These are phyloP conservation scores for Ramularia endophylla DNA, from an alignment of 2,329 filamentous ascomycete species.

Conservation along the genomic window DNA sequence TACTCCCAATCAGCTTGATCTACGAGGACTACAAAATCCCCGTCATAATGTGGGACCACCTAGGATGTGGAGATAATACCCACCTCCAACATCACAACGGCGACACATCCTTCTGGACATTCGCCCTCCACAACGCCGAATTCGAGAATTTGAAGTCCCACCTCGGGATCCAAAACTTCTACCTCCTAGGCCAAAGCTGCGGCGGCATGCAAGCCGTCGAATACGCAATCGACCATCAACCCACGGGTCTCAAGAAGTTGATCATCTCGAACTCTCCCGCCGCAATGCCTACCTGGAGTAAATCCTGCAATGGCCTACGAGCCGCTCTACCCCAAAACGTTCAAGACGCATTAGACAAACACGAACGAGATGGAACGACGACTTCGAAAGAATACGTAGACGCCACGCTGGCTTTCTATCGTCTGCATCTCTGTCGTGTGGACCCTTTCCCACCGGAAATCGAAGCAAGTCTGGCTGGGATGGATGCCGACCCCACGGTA, in stretches of 20 bases:
- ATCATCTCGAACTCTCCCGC: conserved; percentile 28
- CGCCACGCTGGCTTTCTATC: conserved; percentile 24
- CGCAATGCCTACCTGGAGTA: conserved; percentile 23
- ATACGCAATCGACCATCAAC: conserved; percentile 34
- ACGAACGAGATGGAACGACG: conserved; percentile 21
- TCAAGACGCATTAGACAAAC: conserved; percentile 21
- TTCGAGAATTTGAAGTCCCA: conserved; percentile 43
- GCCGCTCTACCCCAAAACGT: conserved; percentile 22
- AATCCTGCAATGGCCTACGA: conserved; percentile 20
- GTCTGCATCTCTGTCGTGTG: conserved; percentile 24
- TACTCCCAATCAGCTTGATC: conserved; percentile 33
- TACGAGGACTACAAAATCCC: conserved; percentile 32
- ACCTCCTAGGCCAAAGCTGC: conserved; percentile 47
- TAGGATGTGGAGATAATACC: conserved; percentile 45
- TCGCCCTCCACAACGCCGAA: conserved; percentile 43
- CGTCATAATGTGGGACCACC: conserved; percentile 49
- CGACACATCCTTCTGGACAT: conserved; percentile 43
- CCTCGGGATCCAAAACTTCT: conserved; percentile 36
- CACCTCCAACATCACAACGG: conserved; percentile 41
- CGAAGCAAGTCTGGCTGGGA: conserved; percentile 18
- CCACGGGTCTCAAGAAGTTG: conserved; percentile 33
- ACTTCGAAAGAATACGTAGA: conserved; percentile 26
- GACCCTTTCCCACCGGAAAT: conserved; percentile 26
- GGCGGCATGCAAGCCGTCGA: conserved; percentile 46
- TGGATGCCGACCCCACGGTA: conserved; percentile 29